Conservation (phyloP, 345 rosid species). For the Arabidopsis suecica region DNA sequence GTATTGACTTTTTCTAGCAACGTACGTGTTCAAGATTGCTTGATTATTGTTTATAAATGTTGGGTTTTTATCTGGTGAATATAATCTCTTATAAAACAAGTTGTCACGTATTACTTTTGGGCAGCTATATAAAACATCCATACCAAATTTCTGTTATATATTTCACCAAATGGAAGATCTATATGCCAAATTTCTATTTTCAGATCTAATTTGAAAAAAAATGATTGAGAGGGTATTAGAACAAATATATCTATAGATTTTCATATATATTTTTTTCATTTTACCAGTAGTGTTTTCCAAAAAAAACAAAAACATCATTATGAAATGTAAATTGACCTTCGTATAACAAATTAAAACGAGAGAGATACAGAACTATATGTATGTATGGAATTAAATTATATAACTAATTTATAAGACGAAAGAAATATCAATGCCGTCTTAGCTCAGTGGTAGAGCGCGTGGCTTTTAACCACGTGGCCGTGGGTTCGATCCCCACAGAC, state of each 20-base stretch:
- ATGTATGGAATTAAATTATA: no score
- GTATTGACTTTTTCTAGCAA: not conserved
- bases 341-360: not conserved
- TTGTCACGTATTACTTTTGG: not conserved
- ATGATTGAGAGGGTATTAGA: not conserved
- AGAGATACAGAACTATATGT: no score
- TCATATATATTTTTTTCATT: not conserved
- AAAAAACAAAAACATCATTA: not conserved
- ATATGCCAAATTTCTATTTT: not conserved
- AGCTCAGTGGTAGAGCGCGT: conserved; percentile 75
- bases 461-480: conserved; percentile 89
- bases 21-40: conserved; percentile 21
- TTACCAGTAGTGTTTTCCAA: not conserved
- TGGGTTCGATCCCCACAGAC: conserved; percentile 91
- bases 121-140: not conserved
- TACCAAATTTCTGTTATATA: not conserved
- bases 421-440: not conserved
- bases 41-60: not conserved
- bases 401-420: no score
- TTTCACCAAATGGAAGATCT: not conserved
- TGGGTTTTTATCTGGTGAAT: conserved; percentile 9
- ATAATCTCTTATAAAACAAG: conserved; percentile 3
- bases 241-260: not conserved
- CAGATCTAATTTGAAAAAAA: not conserved
- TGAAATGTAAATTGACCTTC: not conserved